Base-by-base conservation (phyloP, 1,284 basidiomycete species). In the Pascua sp. region DNA sequence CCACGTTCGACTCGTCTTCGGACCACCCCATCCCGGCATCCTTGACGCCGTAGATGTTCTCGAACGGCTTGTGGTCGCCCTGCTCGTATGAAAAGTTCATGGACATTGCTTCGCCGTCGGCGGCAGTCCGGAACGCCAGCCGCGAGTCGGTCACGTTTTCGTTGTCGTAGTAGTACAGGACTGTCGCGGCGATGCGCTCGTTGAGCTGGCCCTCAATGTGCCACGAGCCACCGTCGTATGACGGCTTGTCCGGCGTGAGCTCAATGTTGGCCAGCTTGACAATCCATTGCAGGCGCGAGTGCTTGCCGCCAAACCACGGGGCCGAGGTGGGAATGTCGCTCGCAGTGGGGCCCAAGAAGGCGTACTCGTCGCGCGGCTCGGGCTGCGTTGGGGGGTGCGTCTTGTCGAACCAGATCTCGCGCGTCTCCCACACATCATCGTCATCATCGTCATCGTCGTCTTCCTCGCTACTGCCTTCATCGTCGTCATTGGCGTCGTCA, bases 231-330 rank as follows among this genome's bases (percentile, higher is more conserved):
- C 59, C 59, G 8, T 15, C 17, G 46, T 60, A 60, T 8, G 18
- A 9, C 3, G 59, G 59, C 37, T 57, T 57, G 15, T 60, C 59
- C 16, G 59, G 59, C 16, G 59, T 54, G 11, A 60, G 59, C 42
- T 56, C 45, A 46, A 60, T 57, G 59, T 54, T 60, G 41, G 55
- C 59, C 0, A 60, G 40, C 39, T 60, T 60, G 49, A 60, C 55
- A n/a, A 60, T 60, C 24, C 54, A 55, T 18, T 60, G 59, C 11
- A 60, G 44, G 1, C 52, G 40, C 13, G 2, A 12, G 24, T 32
- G 24, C 24, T 32, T 32, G 24, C 24, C 24, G 24, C 24, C 24
- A 18, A 48, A 48, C 47, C 47, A 48, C 37, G 47, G 47, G 37
- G 37, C 47, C 3, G 12, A 5, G 47, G 47, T 16, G 13, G 8